Conservation (phyloP, 2,329 filamentous ascomycete genomes). For the Diplodia mutila region DNA sequence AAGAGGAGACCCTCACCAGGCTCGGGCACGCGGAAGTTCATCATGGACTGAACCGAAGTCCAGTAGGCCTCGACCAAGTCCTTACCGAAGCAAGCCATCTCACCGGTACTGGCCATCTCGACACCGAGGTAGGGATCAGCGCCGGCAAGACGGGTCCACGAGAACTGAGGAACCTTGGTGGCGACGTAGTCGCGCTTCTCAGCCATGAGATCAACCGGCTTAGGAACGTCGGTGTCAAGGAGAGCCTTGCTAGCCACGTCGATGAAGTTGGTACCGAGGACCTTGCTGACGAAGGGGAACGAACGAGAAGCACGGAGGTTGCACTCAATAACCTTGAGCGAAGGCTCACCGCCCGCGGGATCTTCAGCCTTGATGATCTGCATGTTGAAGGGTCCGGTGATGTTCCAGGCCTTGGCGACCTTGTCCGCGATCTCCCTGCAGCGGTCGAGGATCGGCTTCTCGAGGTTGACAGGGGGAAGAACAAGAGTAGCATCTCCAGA, state of each 20-base stretch:
- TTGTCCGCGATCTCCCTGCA: conserved; percentile 96
- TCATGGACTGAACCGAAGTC: conserved; percentile 92
- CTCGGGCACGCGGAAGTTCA: conserved; percentile 98
- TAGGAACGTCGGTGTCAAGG: conserved; percentile 80
- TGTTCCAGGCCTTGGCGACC: conserved; percentile 95
- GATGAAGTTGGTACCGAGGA: conserved; percentile 95
- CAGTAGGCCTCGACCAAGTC: conserved; percentile 96
- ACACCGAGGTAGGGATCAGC: conserved; percentile 97
- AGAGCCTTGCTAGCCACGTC: conserved; percentile 93
- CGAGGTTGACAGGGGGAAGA: conserved; percentile 81
- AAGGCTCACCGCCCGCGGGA: conserved; percentile 72
- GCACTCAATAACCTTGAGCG: conserved; percentile 96
- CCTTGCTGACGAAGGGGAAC: conserved; percentile 98
- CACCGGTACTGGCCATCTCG: conserved; percentile 95
- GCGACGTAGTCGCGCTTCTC: conserved; percentile 89
- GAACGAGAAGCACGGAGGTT: conserved; percentile 96
- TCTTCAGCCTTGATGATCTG: conserved; percentile 94
- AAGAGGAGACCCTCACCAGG: conserved; percentile 94
- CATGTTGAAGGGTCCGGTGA: conserved; percentile 99
- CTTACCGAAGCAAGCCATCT: conserved; percentile 99
- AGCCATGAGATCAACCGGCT: conserved; percentile 85
- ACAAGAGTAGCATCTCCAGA: conserved; percentile 96
- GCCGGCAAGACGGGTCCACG: conserved; percentile 95
- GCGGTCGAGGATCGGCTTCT: conserved; percentile 76
- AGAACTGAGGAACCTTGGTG: conserved; percentile 98